phyloP scores from a whole-genome alignment of 768 basidiomycete genomes.

The Leccinum ochraceum region DNA sequence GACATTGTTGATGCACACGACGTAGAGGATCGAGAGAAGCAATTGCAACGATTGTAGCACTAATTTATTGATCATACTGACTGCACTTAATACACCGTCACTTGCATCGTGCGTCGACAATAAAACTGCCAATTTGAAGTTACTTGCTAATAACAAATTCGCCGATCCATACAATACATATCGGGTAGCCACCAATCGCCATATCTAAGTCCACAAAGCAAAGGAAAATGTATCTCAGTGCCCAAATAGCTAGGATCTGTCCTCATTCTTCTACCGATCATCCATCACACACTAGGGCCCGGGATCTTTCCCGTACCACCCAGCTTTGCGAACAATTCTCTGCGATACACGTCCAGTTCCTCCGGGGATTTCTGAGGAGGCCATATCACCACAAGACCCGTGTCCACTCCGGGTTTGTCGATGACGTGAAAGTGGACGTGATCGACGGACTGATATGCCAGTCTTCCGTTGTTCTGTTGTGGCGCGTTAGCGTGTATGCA shows the following conservation, averaged over 20 bases:
- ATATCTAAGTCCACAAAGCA: background rate
- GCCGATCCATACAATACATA: background rate
- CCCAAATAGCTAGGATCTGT: background rate
- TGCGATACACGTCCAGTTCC: conserved; percentile 14
- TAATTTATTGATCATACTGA: background rate
- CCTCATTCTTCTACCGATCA: background rate
- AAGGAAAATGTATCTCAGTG: background rate
- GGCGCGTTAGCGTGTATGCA: background rate
- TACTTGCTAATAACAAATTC: background rate
- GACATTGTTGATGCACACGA: conserved; percentile 9
- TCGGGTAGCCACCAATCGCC: background rate
- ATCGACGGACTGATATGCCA: conserved; percentile 68
- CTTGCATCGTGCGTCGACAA: too few relatives aligned
- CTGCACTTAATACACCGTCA: background rate
- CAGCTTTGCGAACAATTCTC: conserved; percentile 3
- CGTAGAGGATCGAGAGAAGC: background rate
- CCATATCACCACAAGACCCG: conserved; percentile 84
- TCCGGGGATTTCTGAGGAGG: conserved; percentile 10
- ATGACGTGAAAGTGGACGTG: conserved; percentile 95
- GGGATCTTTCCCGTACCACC: background rate
- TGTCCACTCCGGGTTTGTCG: conserved; percentile 70
- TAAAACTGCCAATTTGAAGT: too few relatives aligned
- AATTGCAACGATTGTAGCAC: background rate
- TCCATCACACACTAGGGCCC: background rate
- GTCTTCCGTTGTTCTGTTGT: conserved; percentile 64